Conservation (phyloP, 2,329 filamentous ascomycete species). For the Aureobasidium sp. region DNA sequence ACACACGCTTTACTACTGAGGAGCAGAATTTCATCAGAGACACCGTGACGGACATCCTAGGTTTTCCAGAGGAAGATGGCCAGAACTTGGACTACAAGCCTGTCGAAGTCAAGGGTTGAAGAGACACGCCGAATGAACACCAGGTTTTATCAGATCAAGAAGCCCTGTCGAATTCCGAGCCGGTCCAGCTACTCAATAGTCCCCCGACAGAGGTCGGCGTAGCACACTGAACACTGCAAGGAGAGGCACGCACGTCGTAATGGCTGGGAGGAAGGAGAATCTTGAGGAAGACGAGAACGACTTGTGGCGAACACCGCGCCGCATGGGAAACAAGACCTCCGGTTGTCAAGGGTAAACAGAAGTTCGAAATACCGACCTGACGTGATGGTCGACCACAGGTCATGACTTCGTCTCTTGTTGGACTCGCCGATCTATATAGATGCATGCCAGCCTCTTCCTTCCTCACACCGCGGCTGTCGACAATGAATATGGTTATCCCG, state of each 20-base stretch:
- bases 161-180: not conserved
- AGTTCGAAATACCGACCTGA: not conserved
- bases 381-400: not conserved
- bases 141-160: not conserved
- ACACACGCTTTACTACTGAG: conserved; percentile 25
- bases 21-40: conserved; percentile 26
- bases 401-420: too few relatives aligned
- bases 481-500: not conserved
- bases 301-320: not conserved
- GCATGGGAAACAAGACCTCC: too few relatives aligned
- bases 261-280: too few relatives aligned
- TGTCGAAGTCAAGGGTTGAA: conserved; percentile 4
- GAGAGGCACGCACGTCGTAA: too few relatives aligned
- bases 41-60: conserved; percentile 19
- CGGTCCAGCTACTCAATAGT: not conserved
- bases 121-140: not conserved
- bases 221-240: not conserved
- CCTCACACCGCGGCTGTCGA: not conserved
- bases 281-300: not conserved
- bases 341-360: not conserved
- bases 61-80: not conserved
- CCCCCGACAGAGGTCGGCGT: not conserved
- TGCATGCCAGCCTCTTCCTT: not conserved
- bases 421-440: not conserved
- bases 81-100: not conserved